Evolutionary conservation across 83 land plant genomes (phyloP), one percentile per base, ranked within the genome.

Genomic region (Diphasiastrum complanatum): DNA sequence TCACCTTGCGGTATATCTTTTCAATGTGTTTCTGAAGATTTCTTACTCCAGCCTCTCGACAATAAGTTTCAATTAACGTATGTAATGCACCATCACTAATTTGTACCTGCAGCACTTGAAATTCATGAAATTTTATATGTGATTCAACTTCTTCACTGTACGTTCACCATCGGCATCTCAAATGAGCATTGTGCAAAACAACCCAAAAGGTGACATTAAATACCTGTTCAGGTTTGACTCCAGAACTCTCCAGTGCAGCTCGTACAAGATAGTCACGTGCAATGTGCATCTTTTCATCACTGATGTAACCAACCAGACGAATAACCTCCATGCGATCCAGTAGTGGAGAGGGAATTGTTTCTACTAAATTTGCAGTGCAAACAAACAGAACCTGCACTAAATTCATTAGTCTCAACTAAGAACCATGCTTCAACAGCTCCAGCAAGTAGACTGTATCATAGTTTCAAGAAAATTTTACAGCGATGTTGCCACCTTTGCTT

Each of bases 261-360:
- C 83, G 89, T 64, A 89, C 98, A 69, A 92, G 75, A 29, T 92
- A 92, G 48, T 81, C 98, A 50, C 98, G 75, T 1, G 96, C 98
- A 57, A 92, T 92, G 59, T 92, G 96, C 84, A 89, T 83, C 66
- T 92, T 92, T 63, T 92, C 98, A 78, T 92, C 98, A 51, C 89
- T 83, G 18, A 85, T 92, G 50, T 92, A 92, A 10, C 98, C 98
- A 65, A 92, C 92, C 36, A 92, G 63, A 12, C 84, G 73, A 66
- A 92, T 92, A 3, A 92, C 77, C 63, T 92, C 98, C 98, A 92
- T 88, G 28, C 98, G 71, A 56, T 92, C 98, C 48, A 89, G 54
- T 12, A 92, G 83, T 46, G 98, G 96, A 50, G 75, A 79, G 22
- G 98, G 98, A 47, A 89, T 92, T 50, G 61, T 83, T 55, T 85